Evolutionary conservation across 768 basidiomycete genomes (phyloP), one percentile per base, ranked within the genome.

Genomic region (Kondoa subrosea): DNA sequence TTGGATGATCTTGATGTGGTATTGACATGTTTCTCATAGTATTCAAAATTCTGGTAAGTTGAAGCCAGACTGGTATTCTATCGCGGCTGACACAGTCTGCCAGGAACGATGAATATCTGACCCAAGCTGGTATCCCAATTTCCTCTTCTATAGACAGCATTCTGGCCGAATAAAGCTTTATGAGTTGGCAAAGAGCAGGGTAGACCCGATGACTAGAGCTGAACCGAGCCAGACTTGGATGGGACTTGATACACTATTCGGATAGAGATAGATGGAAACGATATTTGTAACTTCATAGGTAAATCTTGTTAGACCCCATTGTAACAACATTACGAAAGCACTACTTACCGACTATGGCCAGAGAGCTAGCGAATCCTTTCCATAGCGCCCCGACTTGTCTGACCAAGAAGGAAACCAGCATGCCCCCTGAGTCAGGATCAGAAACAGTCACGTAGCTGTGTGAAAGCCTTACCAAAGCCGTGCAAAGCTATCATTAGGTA

Each of bases 21-120:
- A 21, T 21, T 50, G 40, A 50, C 21, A 21, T 21, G 8, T 50
- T 50, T 8, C 21, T 8, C 21, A 21, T 21, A 50, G 34, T 40
- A 72, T 65, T 57, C 64, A 34, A 66, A 83, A 79, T 84, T 84
- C 74, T 84, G 83, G 83, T 83, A 66, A 67, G 80, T 75, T 25
- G 1, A 15, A 3, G 1, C 25, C 21, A 32, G 56, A 17, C 63
- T 1, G 17, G 33, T 50, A 0, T 31, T 14, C 50, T 67, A 17
- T 16, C 59, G 26, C 2, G 12, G 30, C 0, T 26, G 57, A n/a
- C 1, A 3, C 2, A 29, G 14, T 26, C 4, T 16, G 34, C 16
- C 63, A 68, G 70, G 71, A 70, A 65, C 32, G 71, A 72, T 25
- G 69, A 68, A 33, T 58, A 70, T 29, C 31, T 70, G 16, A 1